phyloP scores from a whole-genome alignment of 2,329 filamentous ascomycete genomes.

The Zelopaecilomyces penicillatus region DNA sequence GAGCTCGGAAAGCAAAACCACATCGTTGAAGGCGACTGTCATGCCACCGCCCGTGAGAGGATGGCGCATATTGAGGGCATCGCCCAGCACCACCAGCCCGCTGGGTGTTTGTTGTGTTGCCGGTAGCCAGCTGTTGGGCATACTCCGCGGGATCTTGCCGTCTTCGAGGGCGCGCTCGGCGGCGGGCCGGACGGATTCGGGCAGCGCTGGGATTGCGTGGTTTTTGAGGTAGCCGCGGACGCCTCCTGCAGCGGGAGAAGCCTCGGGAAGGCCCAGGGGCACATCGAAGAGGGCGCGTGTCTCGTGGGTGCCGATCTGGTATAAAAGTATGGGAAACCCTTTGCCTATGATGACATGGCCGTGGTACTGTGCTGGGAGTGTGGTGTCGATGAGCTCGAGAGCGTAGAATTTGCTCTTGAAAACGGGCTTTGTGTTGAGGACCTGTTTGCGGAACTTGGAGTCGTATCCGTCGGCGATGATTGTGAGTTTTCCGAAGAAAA shows the following conservation, averaged over 20 bases:
- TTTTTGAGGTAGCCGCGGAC: constrained; percentile 78
- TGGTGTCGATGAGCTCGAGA: constrained; percentile 81
- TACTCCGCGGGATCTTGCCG: constrained; percentile 67
- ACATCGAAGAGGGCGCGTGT: constrained; percentile 87
- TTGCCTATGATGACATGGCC: constrained; percentile 84
- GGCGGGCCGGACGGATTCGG: constrained; percentile 59
- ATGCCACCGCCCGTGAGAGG: constrained; percentile 94
- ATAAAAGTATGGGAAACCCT: constrained; percentile 71
- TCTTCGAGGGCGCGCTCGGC: constrained; percentile 70
- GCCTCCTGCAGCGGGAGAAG: constrained; percentile 66
- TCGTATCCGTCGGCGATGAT: constrained; percentile 88
- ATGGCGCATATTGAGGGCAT: constrained; percentile 99
- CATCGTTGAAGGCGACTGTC: constrained; percentile 95
- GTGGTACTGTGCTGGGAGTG: constrained; percentile 64
- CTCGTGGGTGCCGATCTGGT: constrained; percentile 94
- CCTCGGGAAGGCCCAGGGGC: constrained; percentile 66
- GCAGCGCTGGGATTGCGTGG: constrained; percentile 70
- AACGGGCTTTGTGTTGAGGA: constrained; percentile 57
- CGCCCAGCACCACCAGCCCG: constrained; percentile 76
- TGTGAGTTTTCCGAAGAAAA: constrained; percentile 82
- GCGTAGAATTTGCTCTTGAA: constrained; percentile 87
- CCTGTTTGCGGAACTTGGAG: constrained; percentile 80
- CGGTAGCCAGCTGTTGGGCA: constrained; percentile 95
- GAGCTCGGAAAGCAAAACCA: constrained; percentile 65
- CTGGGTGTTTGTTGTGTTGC: constrained; percentile 49